Conservation (phyloP, 352 stramenopile genomes). For the Phytophthora cryptogea region DNA sequence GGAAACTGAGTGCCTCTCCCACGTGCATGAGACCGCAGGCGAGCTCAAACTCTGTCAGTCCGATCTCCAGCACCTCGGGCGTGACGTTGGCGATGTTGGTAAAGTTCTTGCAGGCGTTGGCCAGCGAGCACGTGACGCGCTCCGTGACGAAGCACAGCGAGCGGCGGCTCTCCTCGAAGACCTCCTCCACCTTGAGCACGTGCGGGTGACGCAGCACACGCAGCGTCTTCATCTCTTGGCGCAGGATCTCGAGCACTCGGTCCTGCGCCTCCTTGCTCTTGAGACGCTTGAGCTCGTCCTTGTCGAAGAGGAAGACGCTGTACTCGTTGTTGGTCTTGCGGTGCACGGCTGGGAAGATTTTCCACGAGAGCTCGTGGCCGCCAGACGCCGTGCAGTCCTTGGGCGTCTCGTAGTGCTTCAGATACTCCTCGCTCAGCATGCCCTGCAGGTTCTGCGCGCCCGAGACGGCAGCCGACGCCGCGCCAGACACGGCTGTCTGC, state of each 20-base stretch:
- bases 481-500: conserved; percentile 56
- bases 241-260: conserved; percentile 85
- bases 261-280: conserved; percentile 89
- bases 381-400: conserved; percentile 85
- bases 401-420: conserved; percentile 86
- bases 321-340: conserved; percentile 81
- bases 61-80: conserved; percentile 87
- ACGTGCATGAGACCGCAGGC: conserved; percentile 89
- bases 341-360: conserved; percentile 83
- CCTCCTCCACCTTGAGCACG: conserved; percentile 91
- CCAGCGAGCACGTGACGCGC: conserved; percentile 88
- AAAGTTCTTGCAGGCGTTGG: conserved; percentile 91
- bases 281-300: conserved; percentile 82
- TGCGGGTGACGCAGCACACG: conserved; percentile 86
- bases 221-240: conserved; percentile 89
- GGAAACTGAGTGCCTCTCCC: conserved; percentile 89
- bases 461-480: conserved; percentile 45
- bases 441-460: conserved; percentile 58
- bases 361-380: conserved; percentile 84
- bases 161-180: conserved; percentile 87
- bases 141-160: conserved; percentile 91
- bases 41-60: conserved; percentile 87
- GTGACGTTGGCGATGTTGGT: conserved; percentile 86
- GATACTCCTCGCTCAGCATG: conserved; percentile 85
- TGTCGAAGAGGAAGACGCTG: conserved; percentile 89